Evolutionary conservation across 2,329 filamentous ascomycete species (phyloP).

Genomic region (Monosporascus sp.): DNA sequence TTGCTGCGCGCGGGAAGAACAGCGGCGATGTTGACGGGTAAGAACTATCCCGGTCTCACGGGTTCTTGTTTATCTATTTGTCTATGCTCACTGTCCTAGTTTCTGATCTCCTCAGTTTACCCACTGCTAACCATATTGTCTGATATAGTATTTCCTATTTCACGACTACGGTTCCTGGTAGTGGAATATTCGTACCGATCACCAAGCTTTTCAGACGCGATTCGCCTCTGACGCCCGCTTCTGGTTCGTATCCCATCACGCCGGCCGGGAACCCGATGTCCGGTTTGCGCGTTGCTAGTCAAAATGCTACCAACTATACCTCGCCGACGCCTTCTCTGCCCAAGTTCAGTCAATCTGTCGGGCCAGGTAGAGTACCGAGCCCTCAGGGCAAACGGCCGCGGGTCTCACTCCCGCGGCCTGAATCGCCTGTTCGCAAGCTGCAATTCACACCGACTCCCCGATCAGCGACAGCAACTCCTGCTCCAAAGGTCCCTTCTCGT

Average conservation of each 20-base stretch:
- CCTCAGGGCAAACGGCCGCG: slow-evolving; percentile 67
- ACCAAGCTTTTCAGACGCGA: slow-evolving; percentile 70
- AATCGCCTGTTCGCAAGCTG: slow-evolving; percentile 72
- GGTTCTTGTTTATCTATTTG: slow-evolving; percentile 1
- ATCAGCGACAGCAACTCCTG: slow-evolving; percentile 53
- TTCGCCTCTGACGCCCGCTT: slow-evolving; percentile 44
- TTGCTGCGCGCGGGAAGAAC: slow-evolving; percentile 83
- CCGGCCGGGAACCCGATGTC: slow-evolving; percentile 60
- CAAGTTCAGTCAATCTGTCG: slow-evolving; percentile 86
- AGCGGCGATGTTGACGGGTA: slow-evolving; percentile 94
- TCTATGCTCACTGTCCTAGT: slow-evolving; percentile 3
- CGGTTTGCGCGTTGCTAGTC: slow-evolving; percentile 48
- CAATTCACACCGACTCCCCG: slow-evolving; percentile 57
- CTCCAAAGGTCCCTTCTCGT: slow-evolving; percentile 45
- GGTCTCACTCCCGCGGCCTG: slow-evolving; percentile 77
- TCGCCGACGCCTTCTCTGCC: slow-evolving; percentile 61
- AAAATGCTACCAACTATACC: slow-evolving; percentile 56
- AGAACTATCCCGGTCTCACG: slow-evolving; percentile 10
- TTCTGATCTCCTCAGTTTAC: neutral
- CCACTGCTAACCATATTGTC: slow-evolving; percentile 16
- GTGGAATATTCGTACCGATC: slow-evolving; percentile 90
- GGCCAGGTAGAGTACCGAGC: slow-evolving; percentile 66
- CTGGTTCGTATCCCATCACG: slow-evolving; percentile 56
- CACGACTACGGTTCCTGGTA: slow-evolving; percentile 66
- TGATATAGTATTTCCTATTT: slow-evolving; percentile 67